Conservation (phyloP, 1,284 basidiomycete species). For the Dichomitus squalens region DNA sequence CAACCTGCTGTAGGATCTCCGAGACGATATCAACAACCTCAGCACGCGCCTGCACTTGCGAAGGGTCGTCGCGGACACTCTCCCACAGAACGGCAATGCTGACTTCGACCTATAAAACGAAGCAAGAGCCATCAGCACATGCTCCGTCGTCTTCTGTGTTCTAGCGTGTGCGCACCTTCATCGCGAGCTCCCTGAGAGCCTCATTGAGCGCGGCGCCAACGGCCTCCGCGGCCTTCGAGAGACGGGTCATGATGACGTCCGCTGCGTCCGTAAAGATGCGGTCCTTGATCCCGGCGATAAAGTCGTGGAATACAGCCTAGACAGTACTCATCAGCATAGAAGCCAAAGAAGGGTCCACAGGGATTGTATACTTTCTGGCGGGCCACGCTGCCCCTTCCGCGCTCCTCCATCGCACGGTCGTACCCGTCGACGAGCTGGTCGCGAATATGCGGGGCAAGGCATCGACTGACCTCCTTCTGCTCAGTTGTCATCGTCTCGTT, state of each 20-base stretch:
- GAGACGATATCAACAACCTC: slow-evolving; percentile 41
- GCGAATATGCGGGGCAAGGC: slow-evolving; percentile 58
- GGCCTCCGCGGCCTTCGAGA: slow-evolving; percentile 48
- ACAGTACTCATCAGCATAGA: background rate
- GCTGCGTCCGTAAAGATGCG: slow-evolving; percentile 56
- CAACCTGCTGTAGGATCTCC: slow-evolving; percentile 44
- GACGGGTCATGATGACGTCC: slow-evolving; percentile 48
- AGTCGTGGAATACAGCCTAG: slow-evolving; percentile 50
- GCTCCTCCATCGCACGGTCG: slow-evolving; percentile 52
- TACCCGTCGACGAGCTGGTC: slow-evolving; percentile 53
- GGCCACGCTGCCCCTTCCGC: slow-evolving; percentile 56
- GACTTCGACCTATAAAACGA: slow-evolving; percentile 51
- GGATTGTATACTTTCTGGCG: slow-evolving; percentile 53
- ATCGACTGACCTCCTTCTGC: slow-evolving; percentile 63
- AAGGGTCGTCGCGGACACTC: slow-evolving; percentile 47
- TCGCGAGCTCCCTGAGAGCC: slow-evolving; percentile 49
- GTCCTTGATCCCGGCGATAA: slow-evolving; percentile 45
- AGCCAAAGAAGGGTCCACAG: background rate
- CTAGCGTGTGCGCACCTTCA: slow-evolving; percentile 44
- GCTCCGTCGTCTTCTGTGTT: background rate
- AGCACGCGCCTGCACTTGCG: slow-evolving; percentile 43
- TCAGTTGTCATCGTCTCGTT: slow-evolving; percentile 50
- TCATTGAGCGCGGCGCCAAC: slow-evolving; percentile 51
- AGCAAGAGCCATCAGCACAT: background rate
- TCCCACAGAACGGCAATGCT: slow-evolving; percentile 64